Evolutionary conservation across 352 stramenopile species (phyloP), one percentile per base, ranked within the genome.

Genomic region (Phytopythium oedochilum): DNA sequence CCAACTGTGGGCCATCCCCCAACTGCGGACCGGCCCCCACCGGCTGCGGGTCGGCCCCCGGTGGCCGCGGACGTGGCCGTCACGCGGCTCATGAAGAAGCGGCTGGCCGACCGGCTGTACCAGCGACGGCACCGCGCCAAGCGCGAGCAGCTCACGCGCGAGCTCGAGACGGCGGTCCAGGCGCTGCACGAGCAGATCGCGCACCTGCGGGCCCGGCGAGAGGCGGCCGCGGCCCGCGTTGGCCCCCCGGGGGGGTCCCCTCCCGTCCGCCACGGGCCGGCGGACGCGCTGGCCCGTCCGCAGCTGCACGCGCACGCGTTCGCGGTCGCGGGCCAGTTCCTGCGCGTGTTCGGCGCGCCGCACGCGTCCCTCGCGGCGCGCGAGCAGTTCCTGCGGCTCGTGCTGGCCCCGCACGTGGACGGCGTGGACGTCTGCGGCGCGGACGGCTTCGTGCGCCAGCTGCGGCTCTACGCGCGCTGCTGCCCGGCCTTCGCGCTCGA

Each of bases 81-180:
- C 11, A 7, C 7, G n/a, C 46, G 46, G 1, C 46, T 42, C 31
- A 20, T 51, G 15, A 68, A 68, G 48, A 71, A 72, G 49, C 66
- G 66, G 0, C 50, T 75, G 15, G 54, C 68, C n/a, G 67, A 75
- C 38, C 60, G 63, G 17, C 54, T 75, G 28, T 75, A 75, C 60
- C 63, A 71, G 40, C 62, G 66, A 32, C 70, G 70, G 12, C 66
- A 71, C 55, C 66, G 66, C 26, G 67, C 67, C 57, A 75, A 72
- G 23, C 63, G 60, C 36, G 67, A 75, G 17, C 32, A 67, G 26
- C 44, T 61, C 32, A 58, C 60, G 9, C 42, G 36, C 5, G 38
- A 48, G 7, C 58, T 73, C 25, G 66, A 73, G 40, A 28, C 44
- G 18, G 61, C 66, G 28, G 59, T 70, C 10, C 55, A 54, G 17